Percentiles rank a stretch among this genome's conserved stretches.
phyloP scores from a whole-genome alignment of 768 basidiomycete species.

The Boletus edulis region DNA sequence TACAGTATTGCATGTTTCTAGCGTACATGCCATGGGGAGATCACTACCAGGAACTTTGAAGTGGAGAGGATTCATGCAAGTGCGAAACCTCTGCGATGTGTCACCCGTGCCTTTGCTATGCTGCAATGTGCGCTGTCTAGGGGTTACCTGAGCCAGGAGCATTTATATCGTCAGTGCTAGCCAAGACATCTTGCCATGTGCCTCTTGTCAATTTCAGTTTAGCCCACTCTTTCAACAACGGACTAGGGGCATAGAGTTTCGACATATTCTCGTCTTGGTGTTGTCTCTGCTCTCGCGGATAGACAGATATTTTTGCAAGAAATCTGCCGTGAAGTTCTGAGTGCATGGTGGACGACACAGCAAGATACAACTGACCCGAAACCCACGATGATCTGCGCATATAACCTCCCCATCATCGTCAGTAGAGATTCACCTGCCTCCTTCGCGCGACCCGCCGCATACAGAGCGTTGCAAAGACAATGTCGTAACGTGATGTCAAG shows the following conservation, averaged over 20 bases:
- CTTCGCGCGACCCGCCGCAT: background rate
- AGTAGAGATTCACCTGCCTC: background rate
- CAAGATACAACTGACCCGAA: background rate
- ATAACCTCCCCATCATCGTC: background rate
- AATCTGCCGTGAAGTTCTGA: background rate
- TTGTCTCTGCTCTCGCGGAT: background rate
- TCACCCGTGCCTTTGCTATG: too few relatives aligned
- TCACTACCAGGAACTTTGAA: too few relatives aligned
- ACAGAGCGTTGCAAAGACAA: background rate
- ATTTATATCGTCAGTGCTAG: background rate
- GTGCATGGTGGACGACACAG: too few relatives aligned
- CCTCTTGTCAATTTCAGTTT: background rate
- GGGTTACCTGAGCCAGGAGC: too few relatives aligned
- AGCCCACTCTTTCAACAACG: background rate
- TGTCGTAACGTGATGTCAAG: background rate
- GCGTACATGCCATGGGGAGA: too few relatives aligned
- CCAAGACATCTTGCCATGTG: background rate
- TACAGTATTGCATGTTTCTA: too few relatives aligned
- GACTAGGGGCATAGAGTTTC: background rate
- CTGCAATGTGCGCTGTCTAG: too few relatives aligned
- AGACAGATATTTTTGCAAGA: background rate
- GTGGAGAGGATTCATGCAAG: too few relatives aligned
- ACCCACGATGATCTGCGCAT: background rate
- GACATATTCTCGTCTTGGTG: background rate
- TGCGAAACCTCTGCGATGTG: too few relatives aligned